These are phyloP conservation scores for Lactarius evosmus DNA, from an alignment of 768 basidiomycete genomes.

Conservation along the genomic window DNA sequence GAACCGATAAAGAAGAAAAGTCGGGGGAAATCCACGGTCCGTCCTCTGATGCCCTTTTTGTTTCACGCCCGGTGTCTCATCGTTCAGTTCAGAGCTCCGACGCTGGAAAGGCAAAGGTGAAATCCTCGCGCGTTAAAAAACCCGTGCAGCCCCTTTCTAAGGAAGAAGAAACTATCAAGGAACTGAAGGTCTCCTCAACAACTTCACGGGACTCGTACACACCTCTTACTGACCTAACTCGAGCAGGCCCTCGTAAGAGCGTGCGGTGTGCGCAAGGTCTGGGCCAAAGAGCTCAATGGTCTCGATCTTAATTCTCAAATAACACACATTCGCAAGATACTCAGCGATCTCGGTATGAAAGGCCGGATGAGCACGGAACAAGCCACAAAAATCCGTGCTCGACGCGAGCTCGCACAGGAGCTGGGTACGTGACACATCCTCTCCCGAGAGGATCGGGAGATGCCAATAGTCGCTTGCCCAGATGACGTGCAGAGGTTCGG, in stretches of 20 bases:
- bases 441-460: background rate
- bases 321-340: conserved; percentile 56
- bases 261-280: conserved; percentile 74
- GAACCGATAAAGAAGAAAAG: conserved; percentile 47
- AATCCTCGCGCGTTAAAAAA: conserved; percentile 33
- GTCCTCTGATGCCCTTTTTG: background rate
- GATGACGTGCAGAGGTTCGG: conserved; percentile 78
- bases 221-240: background rate
- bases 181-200: conserved; percentile 53
- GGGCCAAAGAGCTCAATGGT: conserved; percentile 70
- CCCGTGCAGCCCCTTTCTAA: conserved; percentile 39
- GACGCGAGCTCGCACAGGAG: conserved; percentile 74
- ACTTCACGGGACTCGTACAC: conserved; percentile 1
- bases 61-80: background rate
- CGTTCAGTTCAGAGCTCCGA: conserved; percentile 3
- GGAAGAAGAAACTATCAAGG: conserved; percentile 73
- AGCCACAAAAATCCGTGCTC: conserved; percentile 69
- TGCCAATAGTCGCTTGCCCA: conserved; percentile 32
- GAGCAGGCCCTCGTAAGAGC: conserved; percentile 65
- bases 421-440: conserved; percentile 51
- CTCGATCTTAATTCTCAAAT: conserved; percentile 60
- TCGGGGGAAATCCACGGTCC: conserved; percentile 41
- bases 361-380: conserved; percentile 76
- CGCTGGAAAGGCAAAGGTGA: conserved; percentile 35
- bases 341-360: conserved; percentile 75